Evolutionary conservation across 2,329 filamentous ascomycete genomes (phyloP).

Genomic region (Hypoxylon sp.): DNA sequence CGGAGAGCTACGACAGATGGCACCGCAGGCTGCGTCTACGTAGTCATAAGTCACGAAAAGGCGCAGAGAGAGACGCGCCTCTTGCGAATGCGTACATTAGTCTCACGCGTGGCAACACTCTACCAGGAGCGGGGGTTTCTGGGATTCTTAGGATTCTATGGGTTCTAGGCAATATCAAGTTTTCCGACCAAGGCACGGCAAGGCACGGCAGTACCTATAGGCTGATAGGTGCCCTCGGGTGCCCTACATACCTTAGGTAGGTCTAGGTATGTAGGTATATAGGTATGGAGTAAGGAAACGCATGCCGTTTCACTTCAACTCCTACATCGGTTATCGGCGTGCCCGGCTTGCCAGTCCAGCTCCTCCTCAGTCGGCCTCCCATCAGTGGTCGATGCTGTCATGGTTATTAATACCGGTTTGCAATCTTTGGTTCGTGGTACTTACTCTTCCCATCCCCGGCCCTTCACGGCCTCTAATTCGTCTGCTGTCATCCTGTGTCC

Average conservation of each 20-base stretch:
- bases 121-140: constrained; percentile 34
- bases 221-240: no score
- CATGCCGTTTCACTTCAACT: constrained; percentile 18
- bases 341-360: constrained; percentile 26
- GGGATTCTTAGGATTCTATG: no score
- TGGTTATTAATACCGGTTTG: constrained; percentile 36
- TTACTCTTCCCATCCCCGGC: constrained; percentile 89
- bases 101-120: constrained; percentile 31
- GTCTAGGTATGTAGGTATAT: no score
- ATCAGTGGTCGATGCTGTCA: constrained; percentile 54
- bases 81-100: constrained; percentile 29
- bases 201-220: no score
- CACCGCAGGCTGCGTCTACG: no score
- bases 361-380: constrained; percentile 23
- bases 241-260: no score
- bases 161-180: constrained; percentile 28
- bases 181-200: no score
- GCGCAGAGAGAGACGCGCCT: constrained; percentile 27
- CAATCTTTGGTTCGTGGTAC: constrained; percentile 40
- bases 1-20: constrained; percentile 23
- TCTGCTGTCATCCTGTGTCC: constrained; percentile 89
- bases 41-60: constrained; percentile 29
- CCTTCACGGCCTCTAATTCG: constrained; percentile 85
- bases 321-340: constrained; percentile 36
- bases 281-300: no score